A percentile compares a stretch with the other conserved stretches of the same genome.
Conservation (phyloP, 495 filamentous ascomycete genomes). For the Podospora didyma region DNA sequence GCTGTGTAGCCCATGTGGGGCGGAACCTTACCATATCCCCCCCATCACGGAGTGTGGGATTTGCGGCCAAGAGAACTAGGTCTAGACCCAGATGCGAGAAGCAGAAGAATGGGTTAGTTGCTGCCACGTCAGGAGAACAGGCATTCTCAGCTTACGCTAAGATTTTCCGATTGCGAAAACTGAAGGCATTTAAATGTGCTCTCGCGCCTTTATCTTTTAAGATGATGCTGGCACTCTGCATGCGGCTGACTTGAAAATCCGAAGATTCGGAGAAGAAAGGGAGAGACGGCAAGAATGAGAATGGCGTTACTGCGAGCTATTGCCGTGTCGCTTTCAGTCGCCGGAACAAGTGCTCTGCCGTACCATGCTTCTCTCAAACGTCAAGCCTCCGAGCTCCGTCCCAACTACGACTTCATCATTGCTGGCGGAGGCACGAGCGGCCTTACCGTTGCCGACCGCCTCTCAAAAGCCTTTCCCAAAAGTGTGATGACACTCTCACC, state of each 20-base stretch:
- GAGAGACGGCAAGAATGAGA: background rate
- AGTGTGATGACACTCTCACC: slow-evolving; percentile 14
- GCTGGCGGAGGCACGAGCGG: slow-evolving; percentile 39
- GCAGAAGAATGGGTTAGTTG: background rate
- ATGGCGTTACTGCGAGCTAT: background rate
- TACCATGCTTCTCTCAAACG: slow-evolving; percentile 9
- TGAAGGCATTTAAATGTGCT: background rate
- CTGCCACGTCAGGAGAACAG: background rate
- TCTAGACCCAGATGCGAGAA: background rate
- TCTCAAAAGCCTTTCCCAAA: slow-evolving; percentile 19
- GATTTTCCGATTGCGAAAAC: background rate
- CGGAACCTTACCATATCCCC: background rate
- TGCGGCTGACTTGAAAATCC: background rate
- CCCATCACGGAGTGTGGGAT: background rate
- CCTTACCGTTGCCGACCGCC: slow-evolving; percentile 35
- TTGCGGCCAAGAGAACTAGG: background rate
- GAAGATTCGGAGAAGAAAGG: background rate
- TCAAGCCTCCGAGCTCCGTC: slow-evolving; percentile 15
- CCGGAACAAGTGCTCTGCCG: slow-evolving; percentile 3
- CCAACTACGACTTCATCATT: slow-evolving; percentile 35
- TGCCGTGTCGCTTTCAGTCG: background rate
- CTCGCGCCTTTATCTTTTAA: background rate
- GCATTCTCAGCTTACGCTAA: background rate
- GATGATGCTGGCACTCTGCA: background rate
- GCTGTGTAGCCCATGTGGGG: background rate